Percentiles rank a stretch among this genome's conserved stretches.
These are phyloP conservation scores for Fraxinus nigra DNA, from an alignment of 305 asterid genomes.

Conservation along the genomic window DNA sequence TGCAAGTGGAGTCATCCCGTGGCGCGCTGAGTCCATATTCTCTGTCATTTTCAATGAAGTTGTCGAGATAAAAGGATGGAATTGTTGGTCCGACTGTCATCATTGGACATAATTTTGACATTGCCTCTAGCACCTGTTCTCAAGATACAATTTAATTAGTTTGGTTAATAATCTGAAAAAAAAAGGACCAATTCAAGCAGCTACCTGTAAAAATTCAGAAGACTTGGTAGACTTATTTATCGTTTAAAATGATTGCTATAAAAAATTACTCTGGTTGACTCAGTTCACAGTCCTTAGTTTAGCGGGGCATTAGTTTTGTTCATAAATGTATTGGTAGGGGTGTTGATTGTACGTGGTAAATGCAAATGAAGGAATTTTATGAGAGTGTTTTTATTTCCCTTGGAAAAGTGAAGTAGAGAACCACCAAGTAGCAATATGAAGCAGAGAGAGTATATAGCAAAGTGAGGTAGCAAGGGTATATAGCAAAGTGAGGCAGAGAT, in stretches of 20 bases:
- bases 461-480: background rate
- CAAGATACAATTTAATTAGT: background rate
- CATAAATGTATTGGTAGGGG: background rate
- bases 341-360: background rate
- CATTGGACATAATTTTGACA: slow-evolving; percentile 44
- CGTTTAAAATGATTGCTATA: background rate
- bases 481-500: background rate
- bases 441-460: background rate
- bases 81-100: slow-evolving; percentile 67
- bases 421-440: background rate
- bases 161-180: background rate
- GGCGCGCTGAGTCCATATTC: slow-evolving; percentile 48
- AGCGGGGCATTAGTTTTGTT: background rate
- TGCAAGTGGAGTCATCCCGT: slow-evolving; percentile 32
- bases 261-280: background rate
- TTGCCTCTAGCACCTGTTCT: slow-evolving; percentile 48
- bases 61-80: slow-evolving; percentile 65
- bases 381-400: background rate
- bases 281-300: background rate
- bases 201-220: background rate
- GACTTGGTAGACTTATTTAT: background rate
- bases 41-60: slow-evolving; percentile 44
- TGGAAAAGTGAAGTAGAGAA: background rate
- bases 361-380: background rate
- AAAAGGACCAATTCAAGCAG: background rate